Evolutionary conservation across 2,329 filamentous ascomycete genomes (phyloP).

Genomic region (Moelleriella libera): DNA sequence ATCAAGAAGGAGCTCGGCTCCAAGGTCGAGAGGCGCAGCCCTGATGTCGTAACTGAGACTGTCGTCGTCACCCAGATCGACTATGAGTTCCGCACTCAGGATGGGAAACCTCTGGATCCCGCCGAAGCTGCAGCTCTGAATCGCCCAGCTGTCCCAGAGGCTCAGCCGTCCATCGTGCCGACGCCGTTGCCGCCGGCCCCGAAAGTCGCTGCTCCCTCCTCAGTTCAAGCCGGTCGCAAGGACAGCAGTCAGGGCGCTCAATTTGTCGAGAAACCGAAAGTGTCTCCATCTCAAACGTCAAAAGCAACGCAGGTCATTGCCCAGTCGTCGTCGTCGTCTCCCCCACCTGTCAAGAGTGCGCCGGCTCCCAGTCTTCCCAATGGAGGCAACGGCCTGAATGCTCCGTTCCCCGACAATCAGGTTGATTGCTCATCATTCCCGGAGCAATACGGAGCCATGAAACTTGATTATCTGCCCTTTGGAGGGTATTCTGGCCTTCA

Average conservation of each 20-base stretch:
- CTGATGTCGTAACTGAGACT: slow-evolving; percentile 33
- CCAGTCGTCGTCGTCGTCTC: background rate
- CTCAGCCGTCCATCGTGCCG: slow-evolving; percentile 36
- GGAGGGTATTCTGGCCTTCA: slow-evolving; percentile 75
- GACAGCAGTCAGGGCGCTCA: slow-evolving; percentile 14
- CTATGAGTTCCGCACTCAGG: slow-evolving; percentile 41
- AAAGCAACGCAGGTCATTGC: background rate
- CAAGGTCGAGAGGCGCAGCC: slow-evolving; percentile 31
- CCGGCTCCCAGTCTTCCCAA: slow-evolving; percentile 6
- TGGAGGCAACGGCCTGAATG: slow-evolving; percentile 39
- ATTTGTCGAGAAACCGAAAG: slow-evolving; percentile 33
- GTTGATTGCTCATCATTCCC: slow-evolving; percentile 64
- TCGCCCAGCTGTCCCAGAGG: slow-evolving; percentile 38
- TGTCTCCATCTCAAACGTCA: background rate
- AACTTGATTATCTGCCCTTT: slow-evolving; percentile 53
- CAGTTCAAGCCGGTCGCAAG: background rate
- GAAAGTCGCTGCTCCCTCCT: slow-evolving; percentile 9
- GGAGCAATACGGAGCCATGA: slow-evolving; percentile 63
- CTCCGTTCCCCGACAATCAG: slow-evolving; percentile 61
- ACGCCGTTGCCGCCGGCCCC: slow-evolving; percentile 23
- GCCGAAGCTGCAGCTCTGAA: too few relatives aligned
- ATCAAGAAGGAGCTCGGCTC: slow-evolving; percentile 36
- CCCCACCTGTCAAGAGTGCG: background rate
- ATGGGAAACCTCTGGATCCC: too few relatives aligned
- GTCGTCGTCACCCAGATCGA: slow-evolving; percentile 51